phyloP scores from a whole-genome alignment of 345 rosid species.

The Eucalyptus regnans region DNA sequence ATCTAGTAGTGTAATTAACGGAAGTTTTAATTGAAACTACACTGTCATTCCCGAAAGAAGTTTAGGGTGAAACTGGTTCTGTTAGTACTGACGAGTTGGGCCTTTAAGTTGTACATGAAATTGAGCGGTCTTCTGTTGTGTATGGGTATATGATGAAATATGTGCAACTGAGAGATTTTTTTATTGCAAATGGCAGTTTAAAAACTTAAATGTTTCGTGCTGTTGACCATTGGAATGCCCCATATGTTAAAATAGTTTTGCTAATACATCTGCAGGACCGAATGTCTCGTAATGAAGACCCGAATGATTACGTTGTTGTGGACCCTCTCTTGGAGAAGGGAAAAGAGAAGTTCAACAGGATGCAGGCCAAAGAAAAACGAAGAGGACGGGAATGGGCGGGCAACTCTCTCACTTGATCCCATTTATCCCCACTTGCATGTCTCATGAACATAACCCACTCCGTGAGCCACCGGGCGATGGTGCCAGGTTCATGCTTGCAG shows the following conservation, averaged over 20 bases:
- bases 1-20: neutral
- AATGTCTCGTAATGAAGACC: conserved; percentile 78
- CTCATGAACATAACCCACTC: neutral
- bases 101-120: neutral
- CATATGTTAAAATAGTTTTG: neutral
- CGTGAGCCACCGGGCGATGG: neutral
- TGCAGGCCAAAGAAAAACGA: conserved; percentile 86
- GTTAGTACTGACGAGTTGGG: neutral
- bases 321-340: conserved; percentile 96
- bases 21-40: neutral
- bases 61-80: neutral
- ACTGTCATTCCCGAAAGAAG: neutral
- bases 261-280: conserved; percentile 39
- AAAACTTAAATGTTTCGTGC: neutral
- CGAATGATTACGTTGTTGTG: conserved; percentile 73
- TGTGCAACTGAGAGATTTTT: neutral
- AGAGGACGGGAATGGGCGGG: conserved; percentile 92
- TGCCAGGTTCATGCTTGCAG: neutral
- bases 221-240: neutral
- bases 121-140: neutral
- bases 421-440: neutral
- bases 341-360: conserved; percentile 85
- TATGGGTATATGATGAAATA: neutral
- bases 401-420: conserved; percentile 61
- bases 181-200: neutral